A percentile compares a stretch with the other conserved stretches of the same genome.
These are phyloP conservation scores for Silene vulgaris DNA, from an alignment of 179 eudicot genomes.

Conservation along the genomic window DNA sequence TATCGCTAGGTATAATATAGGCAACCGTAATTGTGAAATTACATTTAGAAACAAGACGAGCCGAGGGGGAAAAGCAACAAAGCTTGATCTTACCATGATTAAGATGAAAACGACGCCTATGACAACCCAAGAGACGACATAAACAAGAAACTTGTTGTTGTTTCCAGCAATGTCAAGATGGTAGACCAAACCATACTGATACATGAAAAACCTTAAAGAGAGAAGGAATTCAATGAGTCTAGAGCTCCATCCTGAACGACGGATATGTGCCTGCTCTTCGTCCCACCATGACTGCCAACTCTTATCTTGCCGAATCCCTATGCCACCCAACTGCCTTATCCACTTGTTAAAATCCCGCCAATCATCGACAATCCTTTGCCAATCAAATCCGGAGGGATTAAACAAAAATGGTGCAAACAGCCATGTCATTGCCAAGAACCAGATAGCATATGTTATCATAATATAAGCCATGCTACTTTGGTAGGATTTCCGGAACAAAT, in stretches of 20 bases:
- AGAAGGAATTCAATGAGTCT: conserved; percentile 65
- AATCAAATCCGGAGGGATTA: conserved; percentile 87
- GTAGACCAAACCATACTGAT: conserved; percentile 94
- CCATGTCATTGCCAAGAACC: conserved; percentile 94
- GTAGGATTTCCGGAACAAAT: conserved; percentile 63
- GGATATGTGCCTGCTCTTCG: conserved; percentile 76
- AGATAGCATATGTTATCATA: conserved; percentile 73
- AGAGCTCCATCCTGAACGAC: conserved; percentile 50
- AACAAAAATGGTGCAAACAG: conserved; percentile 91
- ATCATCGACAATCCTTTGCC: conserved; percentile 88
- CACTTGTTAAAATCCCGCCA: conserved; percentile 96
- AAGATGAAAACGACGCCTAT: conserved; percentile 61
- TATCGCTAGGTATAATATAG: background rate
- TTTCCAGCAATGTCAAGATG: conserved; percentile 80
- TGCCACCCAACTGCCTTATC: conserved; percentile 85
- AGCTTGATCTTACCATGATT: conserved; percentile 55
- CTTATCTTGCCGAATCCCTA: conserved; percentile 84
- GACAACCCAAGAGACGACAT: conserved; percentile 89
- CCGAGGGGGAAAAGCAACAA: background rate
- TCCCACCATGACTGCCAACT: conserved; percentile 99
- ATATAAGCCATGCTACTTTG: conserved; percentile 64
- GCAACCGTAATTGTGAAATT: background rate
- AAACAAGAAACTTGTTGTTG: conserved; percentile 65
- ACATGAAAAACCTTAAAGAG: conserved; percentile 72
- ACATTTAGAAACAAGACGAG: background rate